These are phyloP conservation scores for Tinospora cordifolia DNA, from an alignment of 164 flowering plant genomes.

Conservation along the genomic window DNA sequence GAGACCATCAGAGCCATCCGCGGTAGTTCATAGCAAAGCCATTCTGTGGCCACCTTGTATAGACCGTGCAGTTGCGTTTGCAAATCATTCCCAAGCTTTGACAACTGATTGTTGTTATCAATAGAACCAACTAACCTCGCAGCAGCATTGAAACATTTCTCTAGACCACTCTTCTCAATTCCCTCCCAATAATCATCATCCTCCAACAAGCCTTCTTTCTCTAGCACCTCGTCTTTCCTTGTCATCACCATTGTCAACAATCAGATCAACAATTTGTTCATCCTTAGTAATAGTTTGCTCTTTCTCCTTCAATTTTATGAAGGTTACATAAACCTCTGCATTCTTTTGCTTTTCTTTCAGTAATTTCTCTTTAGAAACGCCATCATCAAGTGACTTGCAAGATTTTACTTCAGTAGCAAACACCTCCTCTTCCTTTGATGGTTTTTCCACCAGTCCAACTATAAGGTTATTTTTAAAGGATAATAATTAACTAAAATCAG, in stretches of 20 bases:
- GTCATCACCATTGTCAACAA: not conserved
- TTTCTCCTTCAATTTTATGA: slow-evolving; percentile 6
- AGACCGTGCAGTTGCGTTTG: slow-evolving; percentile 66
- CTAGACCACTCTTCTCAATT: no score
- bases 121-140: slow-evolving; percentile 31
- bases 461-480: no score
- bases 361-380: slow-evolving; percentile 5
- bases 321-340: slow-evolving; percentile 10
- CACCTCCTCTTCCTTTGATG: not conserved
- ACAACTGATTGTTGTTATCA: slow-evolving; percentile 25
- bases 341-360: slow-evolving; percentile 7
- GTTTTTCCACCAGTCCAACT: no score
- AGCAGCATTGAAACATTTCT: slow-evolving; percentile 47
- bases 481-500: no score
- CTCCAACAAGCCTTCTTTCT: slow-evolving; percentile 11
- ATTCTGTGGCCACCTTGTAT: slow-evolving; percentile 68
- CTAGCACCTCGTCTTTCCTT: slow-evolving; percentile 6
- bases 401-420: slow-evolving; percentile 7
- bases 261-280: not conserved
- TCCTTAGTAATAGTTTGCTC: slow-evolving; percentile 5
- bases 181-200: slow-evolving; percentile 71
- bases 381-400: slow-evolving; percentile 1
- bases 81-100: no score
- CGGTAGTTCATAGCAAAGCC: slow-evolving; percentile 61
- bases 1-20: slow-evolving; percentile 62